Conservation (phyloP, 768 basidiomycete species). For the Candolleomyces eurysporus region DNA sequence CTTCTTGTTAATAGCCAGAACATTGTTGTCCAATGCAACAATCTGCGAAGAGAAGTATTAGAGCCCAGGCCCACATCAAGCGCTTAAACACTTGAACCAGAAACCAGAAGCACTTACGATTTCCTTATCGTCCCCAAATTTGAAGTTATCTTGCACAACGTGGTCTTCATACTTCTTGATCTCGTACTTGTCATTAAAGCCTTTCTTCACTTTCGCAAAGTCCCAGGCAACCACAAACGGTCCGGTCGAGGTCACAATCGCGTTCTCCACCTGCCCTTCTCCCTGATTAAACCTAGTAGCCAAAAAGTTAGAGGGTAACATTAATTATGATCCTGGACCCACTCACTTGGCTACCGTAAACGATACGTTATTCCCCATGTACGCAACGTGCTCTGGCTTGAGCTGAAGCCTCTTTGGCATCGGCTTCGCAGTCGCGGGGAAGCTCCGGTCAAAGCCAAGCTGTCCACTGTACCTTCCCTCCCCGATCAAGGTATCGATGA, state of each 20-base stretch:
- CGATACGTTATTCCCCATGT: conserved; percentile 83
- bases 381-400: conserved; percentile 88
- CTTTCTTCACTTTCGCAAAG: conserved; percentile 93
- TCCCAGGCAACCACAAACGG: conserved; percentile 96
- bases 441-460: conserved; percentile 89
- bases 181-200: conserved; percentile 87
- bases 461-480: conserved; percentile 82
- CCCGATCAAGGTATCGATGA: conserved; percentile 94
- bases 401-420: conserved; percentile 86
- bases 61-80: not conserved
- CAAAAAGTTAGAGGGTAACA: not conserved
- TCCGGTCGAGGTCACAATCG: conserved; percentile 93
- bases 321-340: not conserved
- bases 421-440: conserved; percentile 93
- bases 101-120: conserved; percentile 58
- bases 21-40: conserved; percentile 92
- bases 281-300: conserved; percentile 84
- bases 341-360: conserved; percentile 92
- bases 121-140: conserved; percentile 94
- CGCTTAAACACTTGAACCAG: not conserved
- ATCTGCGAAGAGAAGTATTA: conserved; percentile 47
- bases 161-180: conserved; percentile 95
- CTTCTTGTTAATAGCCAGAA: conserved; percentile 93
- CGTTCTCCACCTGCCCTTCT: conserved; percentile 84
- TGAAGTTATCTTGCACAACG: conserved; percentile 97